These are phyloP conservation scores for Fusarium acutatum DNA, from an alignment of 2,329 filamentous ascomycete genomes.

Conservation along the genomic window DNA sequence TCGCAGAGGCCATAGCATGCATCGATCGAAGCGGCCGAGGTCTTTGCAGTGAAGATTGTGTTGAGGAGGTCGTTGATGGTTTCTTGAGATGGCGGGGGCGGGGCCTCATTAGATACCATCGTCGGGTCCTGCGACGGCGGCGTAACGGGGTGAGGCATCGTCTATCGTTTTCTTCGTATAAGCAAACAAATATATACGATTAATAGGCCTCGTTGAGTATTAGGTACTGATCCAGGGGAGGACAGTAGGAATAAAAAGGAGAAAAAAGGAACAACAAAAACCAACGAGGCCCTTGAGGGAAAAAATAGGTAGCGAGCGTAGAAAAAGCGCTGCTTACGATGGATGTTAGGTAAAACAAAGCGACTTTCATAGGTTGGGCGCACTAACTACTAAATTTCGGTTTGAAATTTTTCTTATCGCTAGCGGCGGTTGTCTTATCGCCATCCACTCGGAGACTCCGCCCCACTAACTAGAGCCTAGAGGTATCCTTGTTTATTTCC, in stretches of 20 bases:
- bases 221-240: constrained; percentile 9
- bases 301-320: constrained; percentile 26
- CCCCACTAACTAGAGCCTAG: background rate
- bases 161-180: constrained; percentile 23
- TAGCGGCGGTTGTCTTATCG: constrained; percentile 17
- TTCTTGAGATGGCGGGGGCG: constrained; percentile 69
- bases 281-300: constrained; percentile 39
- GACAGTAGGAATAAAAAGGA: background rate
- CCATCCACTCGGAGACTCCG: constrained; percentile 24
- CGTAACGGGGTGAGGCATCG: constrained; percentile 60
- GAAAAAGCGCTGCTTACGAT: constrained; percentile 37
- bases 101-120: constrained; percentile 58
- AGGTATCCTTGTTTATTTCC: constrained; percentile 24
- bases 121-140: constrained; percentile 49
- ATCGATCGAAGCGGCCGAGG: constrained; percentile 74
- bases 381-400: constrained; percentile 14
- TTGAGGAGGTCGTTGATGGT: constrained; percentile 72
- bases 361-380: constrained; percentile 29
- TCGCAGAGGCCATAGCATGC: constrained; percentile 70
- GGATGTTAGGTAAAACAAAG: constrained; percentile 24
- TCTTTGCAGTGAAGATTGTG: constrained; percentile 74
- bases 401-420: constrained; percentile 33
- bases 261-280: constrained; percentile 27
- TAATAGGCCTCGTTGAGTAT: constrained; percentile 33
- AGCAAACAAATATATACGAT: background rate